These are phyloP conservation scores for Saccharomyces mikatae DNA, from an alignment of 805 yeast species.

Conservation along the genomic window DNA sequence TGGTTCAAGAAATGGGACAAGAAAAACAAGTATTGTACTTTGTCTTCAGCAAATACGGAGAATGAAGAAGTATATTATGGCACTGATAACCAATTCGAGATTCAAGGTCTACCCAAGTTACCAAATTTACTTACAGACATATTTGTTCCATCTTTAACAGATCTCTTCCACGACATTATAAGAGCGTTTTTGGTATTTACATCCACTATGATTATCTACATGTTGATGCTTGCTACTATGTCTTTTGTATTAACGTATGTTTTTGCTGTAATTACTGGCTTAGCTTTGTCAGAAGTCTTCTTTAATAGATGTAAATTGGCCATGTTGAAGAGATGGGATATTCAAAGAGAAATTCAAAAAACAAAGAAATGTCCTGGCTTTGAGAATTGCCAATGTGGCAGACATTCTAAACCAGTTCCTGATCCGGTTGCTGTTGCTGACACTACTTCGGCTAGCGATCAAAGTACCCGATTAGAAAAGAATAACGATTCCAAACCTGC, in stretches of 20 bases:
- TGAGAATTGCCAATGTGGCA: conserved; percentile 24
- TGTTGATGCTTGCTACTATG: conserved; percentile 76
- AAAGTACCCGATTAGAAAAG: background rate
- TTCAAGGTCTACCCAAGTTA: conserved; percentile 19
- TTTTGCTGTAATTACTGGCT: conserved; percentile 65
- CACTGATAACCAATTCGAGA: conserved; percentile 12
- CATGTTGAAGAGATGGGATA: conserved; percentile 28
- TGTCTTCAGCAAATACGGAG: conserved; percentile 6
- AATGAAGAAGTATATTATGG: conserved; percentile 32
- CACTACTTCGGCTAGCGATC: background rate
- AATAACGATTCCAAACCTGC: conserved; percentile 3
- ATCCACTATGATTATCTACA: conserved; percentile 60
- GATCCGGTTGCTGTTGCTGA: background rate
- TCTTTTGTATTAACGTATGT: conserved; percentile 57
- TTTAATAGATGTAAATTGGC: conserved; percentile 45
- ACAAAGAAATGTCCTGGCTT: conserved; percentile 25
- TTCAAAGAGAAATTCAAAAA: conserved; percentile 22
- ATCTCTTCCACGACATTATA: conserved; percentile 38
- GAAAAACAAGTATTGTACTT: conserved; percentile 9
- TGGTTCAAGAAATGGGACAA: conserved; percentile 44
- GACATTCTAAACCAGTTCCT: conserved; percentile 7
- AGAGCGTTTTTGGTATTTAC: conserved; percentile 49
- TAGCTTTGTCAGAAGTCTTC: conserved; percentile 61
- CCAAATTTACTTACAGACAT: conserved; percentile 25
- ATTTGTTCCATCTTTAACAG: conserved; percentile 24